Evolutionary conservation across 257 asterid genomes (phyloP).

Genomic region (Solanum virginianum): DNA sequence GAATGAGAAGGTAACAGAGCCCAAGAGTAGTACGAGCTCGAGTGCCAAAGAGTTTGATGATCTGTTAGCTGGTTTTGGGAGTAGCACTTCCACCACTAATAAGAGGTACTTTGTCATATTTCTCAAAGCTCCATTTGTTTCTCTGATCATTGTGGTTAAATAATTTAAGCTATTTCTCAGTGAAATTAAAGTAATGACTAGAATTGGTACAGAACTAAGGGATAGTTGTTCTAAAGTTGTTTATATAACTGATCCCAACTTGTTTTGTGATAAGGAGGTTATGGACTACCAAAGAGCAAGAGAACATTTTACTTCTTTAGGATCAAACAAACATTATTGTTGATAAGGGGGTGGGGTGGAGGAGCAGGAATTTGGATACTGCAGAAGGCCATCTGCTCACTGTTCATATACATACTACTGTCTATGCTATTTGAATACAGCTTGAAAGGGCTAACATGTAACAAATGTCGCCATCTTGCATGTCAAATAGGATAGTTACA

Average conservation of each 20-base stretch:
- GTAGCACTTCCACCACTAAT: slow-evolving; percentile 36
- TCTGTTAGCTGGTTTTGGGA: slow-evolving; percentile 63
- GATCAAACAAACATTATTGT: background rate
- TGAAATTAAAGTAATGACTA: background rate
- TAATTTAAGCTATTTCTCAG: background rate
- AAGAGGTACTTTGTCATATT: slow-evolving; percentile 29
- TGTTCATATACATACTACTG: background rate
- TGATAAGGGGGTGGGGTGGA: background rate
- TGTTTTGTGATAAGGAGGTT: background rate
- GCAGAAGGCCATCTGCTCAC: background rate
- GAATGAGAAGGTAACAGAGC: slow-evolving; percentile 32
- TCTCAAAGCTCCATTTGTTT: background rate
- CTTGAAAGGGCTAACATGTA: background rate
- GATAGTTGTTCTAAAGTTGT: background rate
- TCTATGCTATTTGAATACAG: background rate
- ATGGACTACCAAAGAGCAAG: background rate
- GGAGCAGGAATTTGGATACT: background rate
- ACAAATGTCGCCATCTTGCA: background rate
- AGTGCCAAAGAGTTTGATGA: slow-evolving; percentile 53
- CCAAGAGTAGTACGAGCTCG: slow-evolving; percentile 32
- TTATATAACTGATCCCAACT: background rate
- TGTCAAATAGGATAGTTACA: background rate
- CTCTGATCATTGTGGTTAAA: background rate
- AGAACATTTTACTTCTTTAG: background rate
- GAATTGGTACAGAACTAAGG: background rate